Evolutionary conservation across 371 early-diverging fungal species (phyloP), one percentile per base, ranked within the genome.

Genomic region (Dichotomocladium elegans): DNA sequence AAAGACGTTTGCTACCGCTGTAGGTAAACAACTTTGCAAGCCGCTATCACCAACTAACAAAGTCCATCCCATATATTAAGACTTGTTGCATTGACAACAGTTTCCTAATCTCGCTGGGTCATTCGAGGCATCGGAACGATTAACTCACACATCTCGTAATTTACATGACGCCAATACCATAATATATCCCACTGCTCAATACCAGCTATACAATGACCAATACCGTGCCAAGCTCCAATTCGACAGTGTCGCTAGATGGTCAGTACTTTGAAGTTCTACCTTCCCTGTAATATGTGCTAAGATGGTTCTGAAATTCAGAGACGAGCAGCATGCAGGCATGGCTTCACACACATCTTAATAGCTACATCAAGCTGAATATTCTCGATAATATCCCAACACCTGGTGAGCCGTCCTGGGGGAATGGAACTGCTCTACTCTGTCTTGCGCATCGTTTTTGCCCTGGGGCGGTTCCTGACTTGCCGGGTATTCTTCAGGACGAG

Each of bases 281-380:
- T 5, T 15, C 37, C 7, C 21, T 37, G 1, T 6, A 21, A 37
- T 7, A 17, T 17, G 5, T 9, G 21, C 37, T 37, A 15, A 37
- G 17, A 11, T 15, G 21, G 8, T 37, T 4, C n/a, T 17, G n/a
- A 21, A 21, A 37, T 37, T 17, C 21, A 34, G 15, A 55, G 19
- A 41, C 66, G 26, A 21, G 48, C 34, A 47, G 49, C 60, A 51
- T 72, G 72, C 72, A 65, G 68, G 64, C 68, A 64, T 72, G 72
- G 72, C 63, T 56, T 42, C 72, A 68, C 44, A 55, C 47, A 27
- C 61, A 68, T 41, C 61, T 72, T 31, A 21, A 54, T 19, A 47
- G 61, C 31, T 72, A 68, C 40, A 46, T 55, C 51, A 60, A 64
- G 15, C 59, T 70, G 5, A 40, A 47, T 8, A 47, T 70, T 8